Evolutionary conservation across 176 grass and related monocot genomes (phyloP).

Genomic region (Tuctoria greenei): DNA sequence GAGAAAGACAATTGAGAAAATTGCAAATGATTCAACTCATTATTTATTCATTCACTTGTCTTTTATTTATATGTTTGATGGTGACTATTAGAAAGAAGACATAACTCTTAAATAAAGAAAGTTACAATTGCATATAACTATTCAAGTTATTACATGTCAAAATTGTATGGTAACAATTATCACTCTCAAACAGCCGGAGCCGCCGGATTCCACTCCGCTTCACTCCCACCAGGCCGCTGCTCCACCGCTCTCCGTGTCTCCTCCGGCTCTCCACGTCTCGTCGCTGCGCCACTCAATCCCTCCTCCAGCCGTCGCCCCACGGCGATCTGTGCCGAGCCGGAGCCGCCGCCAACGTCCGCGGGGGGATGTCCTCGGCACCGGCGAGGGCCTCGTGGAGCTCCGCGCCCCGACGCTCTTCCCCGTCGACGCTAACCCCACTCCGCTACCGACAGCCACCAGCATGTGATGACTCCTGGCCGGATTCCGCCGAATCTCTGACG

Average conservation of each 20-base stretch:
- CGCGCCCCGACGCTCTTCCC: slow-evolving; percentile 41
- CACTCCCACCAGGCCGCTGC: slow-evolving; percentile 28
- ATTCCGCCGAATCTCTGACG: too few species aligned
- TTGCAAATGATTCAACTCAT: too few species aligned
- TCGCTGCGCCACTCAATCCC: neutral
- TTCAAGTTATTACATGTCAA: too few species aligned
- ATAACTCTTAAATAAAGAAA: too few species aligned
- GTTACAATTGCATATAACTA: too few species aligned
- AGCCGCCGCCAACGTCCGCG: slow-evolving; percentile 6
- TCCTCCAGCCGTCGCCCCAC: slow-evolving; percentile 16
- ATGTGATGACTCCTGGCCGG: too few species aligned
- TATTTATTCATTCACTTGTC: too few species aligned
- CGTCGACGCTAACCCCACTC: slow-evolving; percentile 51
- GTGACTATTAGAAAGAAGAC: too few species aligned
- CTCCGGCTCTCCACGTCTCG: slow-evolving; percentile 26
- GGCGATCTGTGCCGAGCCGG: slow-evolving; percentile 25
- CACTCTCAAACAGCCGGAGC: neutral
- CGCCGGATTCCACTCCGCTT: neutral
- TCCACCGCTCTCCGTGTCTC: slow-evolving; percentile 44
- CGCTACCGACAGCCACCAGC: slow-evolving; percentile 42
- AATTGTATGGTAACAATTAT: too few species aligned
- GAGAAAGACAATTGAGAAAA: too few species aligned
- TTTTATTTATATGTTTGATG: too few species aligned
- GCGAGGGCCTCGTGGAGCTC: slow-evolving; percentile 49
- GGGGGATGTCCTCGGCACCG: neutral